phyloP scores from a whole-genome alignment of 1,284 basidiomycete genomes.

The Cryptococcus sp. region DNA sequence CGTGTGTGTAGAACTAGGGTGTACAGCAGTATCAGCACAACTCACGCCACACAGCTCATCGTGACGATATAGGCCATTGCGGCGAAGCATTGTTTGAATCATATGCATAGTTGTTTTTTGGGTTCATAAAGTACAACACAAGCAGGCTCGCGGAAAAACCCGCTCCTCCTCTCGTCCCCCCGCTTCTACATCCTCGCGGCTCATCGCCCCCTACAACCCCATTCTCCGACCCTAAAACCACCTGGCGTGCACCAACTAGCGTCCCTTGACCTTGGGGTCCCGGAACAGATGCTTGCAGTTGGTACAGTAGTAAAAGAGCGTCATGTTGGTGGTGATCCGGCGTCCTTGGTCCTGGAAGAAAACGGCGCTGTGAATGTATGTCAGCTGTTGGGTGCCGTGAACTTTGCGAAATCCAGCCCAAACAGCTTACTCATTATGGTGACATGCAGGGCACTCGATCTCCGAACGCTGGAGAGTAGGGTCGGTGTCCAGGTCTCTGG shows the following conservation, averaged over 20 bases:
- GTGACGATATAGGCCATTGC: not conserved
- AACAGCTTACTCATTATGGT: slow-evolving; percentile 37
- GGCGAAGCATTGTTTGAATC: not conserved
- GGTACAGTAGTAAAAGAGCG: slow-evolving; percentile 87
- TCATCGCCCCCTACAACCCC: not conserved
- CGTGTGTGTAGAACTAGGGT: not conserved
- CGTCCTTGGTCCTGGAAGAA: slow-evolving; percentile 94
- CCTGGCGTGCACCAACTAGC: not conserved
- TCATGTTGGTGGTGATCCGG: slow-evolving; percentile 74
- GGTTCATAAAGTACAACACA: slow-evolving; percentile 1
- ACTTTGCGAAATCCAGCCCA: no score
- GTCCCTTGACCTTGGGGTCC: slow-evolving; percentile 56
- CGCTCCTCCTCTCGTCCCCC: not conserved
- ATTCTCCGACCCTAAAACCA: not conserved
- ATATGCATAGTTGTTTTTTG: not conserved
- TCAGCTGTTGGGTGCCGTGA: not conserved
- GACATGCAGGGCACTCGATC: slow-evolving; percentile 51
- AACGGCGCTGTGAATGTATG: slow-evolving; percentile 62
- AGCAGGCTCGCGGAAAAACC: not conserved
- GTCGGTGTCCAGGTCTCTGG: slow-evolving; percentile 82
- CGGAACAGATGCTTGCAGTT: slow-evolving; percentile 74
- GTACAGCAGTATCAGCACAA: not conserved
- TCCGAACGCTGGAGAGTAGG: slow-evolving; percentile 65
- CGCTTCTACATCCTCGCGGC: no score
- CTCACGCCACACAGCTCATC: not conserved